Conservation (phyloP, 257 asterid genomes). For the Thymus mandschuricus region DNA sequence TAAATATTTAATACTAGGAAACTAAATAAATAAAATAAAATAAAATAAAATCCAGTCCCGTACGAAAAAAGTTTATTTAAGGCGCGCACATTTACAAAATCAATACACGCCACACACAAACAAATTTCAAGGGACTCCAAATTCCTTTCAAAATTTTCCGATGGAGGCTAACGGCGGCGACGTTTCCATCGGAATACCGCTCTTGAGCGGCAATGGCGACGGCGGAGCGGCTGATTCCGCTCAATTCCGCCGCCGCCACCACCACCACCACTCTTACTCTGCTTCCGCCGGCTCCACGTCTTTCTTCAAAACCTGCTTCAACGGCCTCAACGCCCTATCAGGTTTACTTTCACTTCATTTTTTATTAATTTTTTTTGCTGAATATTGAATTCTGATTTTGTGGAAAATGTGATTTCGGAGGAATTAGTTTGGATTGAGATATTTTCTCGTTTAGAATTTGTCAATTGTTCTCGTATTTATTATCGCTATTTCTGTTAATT, state of each 20-base stretch:
- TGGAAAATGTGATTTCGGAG: too few species aligned
- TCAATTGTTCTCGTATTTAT: too few species aligned
- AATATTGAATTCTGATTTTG: too few species aligned
- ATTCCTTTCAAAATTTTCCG: not conserved
- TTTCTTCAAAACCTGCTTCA: slow-evolving; percentile 86
- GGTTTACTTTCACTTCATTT: slow-evolving; percentile 26
- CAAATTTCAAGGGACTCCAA: not conserved
- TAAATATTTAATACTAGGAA: too few species aligned
- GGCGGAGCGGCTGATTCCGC: not conserved
- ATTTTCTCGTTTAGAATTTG: too few species aligned
- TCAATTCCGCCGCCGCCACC: slow-evolving; percentile 12
- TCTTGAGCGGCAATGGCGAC: slow-evolving; percentile 29
- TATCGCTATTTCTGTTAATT: too few species aligned
- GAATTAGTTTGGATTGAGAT: too few species aligned
- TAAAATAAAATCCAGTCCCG: too few species aligned
- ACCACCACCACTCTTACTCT: slow-evolving; percentile 15
- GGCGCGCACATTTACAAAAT: too few species aligned
- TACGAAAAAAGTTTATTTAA: too few species aligned
- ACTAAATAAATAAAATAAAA: too few species aligned
- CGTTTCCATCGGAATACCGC: slow-evolving; percentile 29
- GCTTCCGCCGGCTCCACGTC: slow-evolving; percentile 52
- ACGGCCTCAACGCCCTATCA: slow-evolving; percentile 79
- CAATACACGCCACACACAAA: not conserved
- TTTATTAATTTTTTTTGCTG: too few species aligned
- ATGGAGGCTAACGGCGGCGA: slow-evolving; percentile 37